phyloP scores from a whole-genome alignment of 352 stramenopile genomes.

The Globisporangium recalcitrans region DNA sequence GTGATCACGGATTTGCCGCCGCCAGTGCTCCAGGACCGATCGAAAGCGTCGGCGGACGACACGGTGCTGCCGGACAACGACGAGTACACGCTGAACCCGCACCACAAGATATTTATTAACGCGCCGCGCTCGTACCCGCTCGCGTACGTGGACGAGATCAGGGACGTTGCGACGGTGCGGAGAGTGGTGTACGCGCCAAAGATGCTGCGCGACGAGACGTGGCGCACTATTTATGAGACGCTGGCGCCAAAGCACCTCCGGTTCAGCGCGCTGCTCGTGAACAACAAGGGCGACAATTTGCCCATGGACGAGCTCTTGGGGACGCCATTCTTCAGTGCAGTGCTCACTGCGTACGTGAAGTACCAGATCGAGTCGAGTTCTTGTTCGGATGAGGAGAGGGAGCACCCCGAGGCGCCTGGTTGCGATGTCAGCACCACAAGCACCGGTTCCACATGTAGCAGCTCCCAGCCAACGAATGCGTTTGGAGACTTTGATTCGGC shows the following conservation, averaged over 20 bases:
- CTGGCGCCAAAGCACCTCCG: slow-evolving; percentile 47
- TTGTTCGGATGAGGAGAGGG: slow-evolving; percentile 9
- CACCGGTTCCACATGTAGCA: slow-evolving; percentile 11
- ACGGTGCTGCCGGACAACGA: slow-evolving; percentile 38
- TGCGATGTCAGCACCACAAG: slow-evolving; percentile 1
- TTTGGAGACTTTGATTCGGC: slow-evolving; percentile 36
- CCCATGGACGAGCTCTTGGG: slow-evolving; percentile 57
- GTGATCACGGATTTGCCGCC: slow-evolving; percentile 57
- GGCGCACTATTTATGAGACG: slow-evolving; percentile 66
- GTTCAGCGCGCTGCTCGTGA: slow-evolving; percentile 47
- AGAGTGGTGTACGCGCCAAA: slow-evolving; percentile 59
- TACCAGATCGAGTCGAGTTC: slow-evolving; percentile 27
- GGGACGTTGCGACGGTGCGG: slow-evolving; percentile 34
- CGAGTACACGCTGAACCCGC: slow-evolving; percentile 63
- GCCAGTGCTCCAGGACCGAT: slow-evolving; percentile 53
- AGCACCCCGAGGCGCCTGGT: background rate
- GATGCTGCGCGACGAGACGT: slow-evolving; percentile 68
- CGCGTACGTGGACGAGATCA: slow-evolving; percentile 37
- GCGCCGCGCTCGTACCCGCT: slow-evolving; percentile 61
- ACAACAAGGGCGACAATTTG: slow-evolving; percentile 61
- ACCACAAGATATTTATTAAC: slow-evolving; percentile 86
- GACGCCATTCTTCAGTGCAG: slow-evolving; percentile 57
- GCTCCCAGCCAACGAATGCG: slow-evolving; percentile 14
- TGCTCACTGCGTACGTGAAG: slow-evolving; percentile 60
- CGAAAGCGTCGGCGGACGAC: slow-evolving; percentile 29